Evolutionary conservation across 257 asterid genomes (phyloP).

Genomic region (Gynochthodes officinalis): DNA sequence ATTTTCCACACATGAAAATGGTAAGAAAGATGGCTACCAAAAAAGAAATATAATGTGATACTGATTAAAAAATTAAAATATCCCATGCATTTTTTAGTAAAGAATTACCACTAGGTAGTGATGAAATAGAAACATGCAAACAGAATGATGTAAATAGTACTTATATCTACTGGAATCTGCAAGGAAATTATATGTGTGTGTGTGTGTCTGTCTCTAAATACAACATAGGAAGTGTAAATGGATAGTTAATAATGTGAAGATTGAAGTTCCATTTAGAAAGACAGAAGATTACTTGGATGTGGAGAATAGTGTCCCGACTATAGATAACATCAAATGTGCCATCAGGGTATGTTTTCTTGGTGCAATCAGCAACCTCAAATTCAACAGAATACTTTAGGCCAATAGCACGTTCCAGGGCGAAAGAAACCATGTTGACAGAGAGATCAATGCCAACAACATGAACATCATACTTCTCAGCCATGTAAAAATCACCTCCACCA

Average conservation of each 20-base stretch:
- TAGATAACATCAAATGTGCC: conserved; percentile 82
- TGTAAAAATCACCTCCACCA: conserved; percentile 97
- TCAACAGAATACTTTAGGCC: conserved; percentile 91
- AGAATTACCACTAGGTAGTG: too few relatives aligned
- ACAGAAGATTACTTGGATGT: conserved; percentile 59
- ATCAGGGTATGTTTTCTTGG: conserved; percentile 77
- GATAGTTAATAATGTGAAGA: background rate
- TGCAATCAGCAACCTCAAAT: conserved; percentile 98
- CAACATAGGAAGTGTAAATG: background rate
- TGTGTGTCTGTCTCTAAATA: too few relatives aligned
- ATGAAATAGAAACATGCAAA: background rate
- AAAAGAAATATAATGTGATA: too few relatives aligned
- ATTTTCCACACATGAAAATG: background rate
- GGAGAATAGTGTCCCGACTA: conserved; percentile 95
- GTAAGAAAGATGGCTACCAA: too few relatives aligned
- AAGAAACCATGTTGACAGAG: conserved; percentile 90
- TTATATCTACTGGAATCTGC: too few relatives aligned
- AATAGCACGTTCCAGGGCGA: conserved; percentile 88
- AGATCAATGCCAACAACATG: conserved; percentile 94
- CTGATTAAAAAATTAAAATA: too few relatives aligned
- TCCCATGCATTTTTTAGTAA: too few relatives aligned
- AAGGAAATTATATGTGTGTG: conserved; percentile 4
- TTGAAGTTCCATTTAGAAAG: conserved; percentile 9
- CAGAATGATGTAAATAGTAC: background rate
- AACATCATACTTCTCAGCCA: conserved; percentile 85